Base-by-base conservation (phyloP, 2,329 filamentous ascomycete genomes). In the Arthrobotrys sinensis region DNA sequence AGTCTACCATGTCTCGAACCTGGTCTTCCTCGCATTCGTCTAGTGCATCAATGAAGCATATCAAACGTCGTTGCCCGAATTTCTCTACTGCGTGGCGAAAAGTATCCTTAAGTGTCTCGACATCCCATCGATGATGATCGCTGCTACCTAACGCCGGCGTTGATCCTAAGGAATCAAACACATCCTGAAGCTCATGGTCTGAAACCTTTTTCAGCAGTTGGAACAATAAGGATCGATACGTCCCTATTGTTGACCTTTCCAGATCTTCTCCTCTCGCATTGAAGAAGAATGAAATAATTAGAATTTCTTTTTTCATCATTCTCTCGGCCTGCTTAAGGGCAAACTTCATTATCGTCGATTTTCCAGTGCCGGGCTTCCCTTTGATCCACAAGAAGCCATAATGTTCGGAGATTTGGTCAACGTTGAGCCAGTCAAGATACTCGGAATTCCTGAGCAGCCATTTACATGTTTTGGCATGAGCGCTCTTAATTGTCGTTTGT, bases 181-280 rank as follows among this genome's bases (percentile, higher is more conserved):
- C 79, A 0, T 73, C 12, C 64, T 85, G 83, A 0, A 87, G 81
- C 0, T 85, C 82, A 0, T n/a, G n/a, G n/a, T n/a, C n/a, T n/a
- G 84, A 82, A 0, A 82, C 71, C 0, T 81, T 79, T 0, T 83
- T 24, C 0, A 89, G 81, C 0, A 89, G 81, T 45, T 89, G 87
- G 0, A 83, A 77, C 0, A 89, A 68, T 0, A 90, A 66, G 0
- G 87, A 87, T 2, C 87, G 84, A 78, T 88, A 89, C 82, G 90
- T 85, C 0, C 88, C 88, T 0, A 82, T 28, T 0, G 84, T 83
- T 0, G 87, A 85, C 65, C 83, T 87, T 53, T 89, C 86, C 7
- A 87, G 80, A 3, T 82, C 36, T 0, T 83, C 82, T 0, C 86
- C 87, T 67, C 85, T 81, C 0, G 86, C 86, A 69, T 87, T 86